Percentiles rank a stretch among this genome's conserved stretches.
Evolutionary conservation across 106 monocot species (phyloP).

Genomic region (Vanilla planifolia): DNA sequence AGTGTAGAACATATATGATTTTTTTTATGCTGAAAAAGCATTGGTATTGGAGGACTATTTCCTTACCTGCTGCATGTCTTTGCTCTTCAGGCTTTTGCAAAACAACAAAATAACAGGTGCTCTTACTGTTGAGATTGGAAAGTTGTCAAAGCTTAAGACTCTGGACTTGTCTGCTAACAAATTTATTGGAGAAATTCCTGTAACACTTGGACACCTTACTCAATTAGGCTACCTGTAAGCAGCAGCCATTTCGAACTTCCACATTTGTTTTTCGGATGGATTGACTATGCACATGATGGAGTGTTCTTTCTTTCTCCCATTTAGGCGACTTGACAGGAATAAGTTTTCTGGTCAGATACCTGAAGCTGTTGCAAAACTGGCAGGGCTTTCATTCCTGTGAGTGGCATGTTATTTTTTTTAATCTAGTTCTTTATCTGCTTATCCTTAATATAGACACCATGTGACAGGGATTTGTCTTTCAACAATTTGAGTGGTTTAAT

Average conservation of each 20-base stretch:
- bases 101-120: constrained; percentile 75
- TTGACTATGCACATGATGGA: background rate
- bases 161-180: constrained; percentile 88
- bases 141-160: constrained; percentile 56
- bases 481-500: constrained; percentile 87
- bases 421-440: background rate
- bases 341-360: constrained; percentile 91
- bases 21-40: no score
- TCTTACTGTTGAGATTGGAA: constrained; percentile 77
- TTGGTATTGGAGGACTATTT: no score
- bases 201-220: constrained; percentile 59
- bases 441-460: background rate
- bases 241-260: background rate
- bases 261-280: background rate
- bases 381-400: constrained; percentile 87
- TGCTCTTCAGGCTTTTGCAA: constrained; percentile 59
- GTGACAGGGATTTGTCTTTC: constrained; percentile 83
- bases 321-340: constrained; percentile 79
- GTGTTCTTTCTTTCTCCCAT: constrained; percentile 3
- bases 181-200: constrained; percentile 76
- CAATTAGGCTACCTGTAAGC: constrained; percentile 76
- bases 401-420: constrained; percentile 14
- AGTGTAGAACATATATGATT: no score
- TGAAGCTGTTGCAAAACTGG: constrained; percentile 63
- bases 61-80: no score